Conservation (phyloP, 257 asterid genomes). For the Rehmannia glutinosa region DNA sequence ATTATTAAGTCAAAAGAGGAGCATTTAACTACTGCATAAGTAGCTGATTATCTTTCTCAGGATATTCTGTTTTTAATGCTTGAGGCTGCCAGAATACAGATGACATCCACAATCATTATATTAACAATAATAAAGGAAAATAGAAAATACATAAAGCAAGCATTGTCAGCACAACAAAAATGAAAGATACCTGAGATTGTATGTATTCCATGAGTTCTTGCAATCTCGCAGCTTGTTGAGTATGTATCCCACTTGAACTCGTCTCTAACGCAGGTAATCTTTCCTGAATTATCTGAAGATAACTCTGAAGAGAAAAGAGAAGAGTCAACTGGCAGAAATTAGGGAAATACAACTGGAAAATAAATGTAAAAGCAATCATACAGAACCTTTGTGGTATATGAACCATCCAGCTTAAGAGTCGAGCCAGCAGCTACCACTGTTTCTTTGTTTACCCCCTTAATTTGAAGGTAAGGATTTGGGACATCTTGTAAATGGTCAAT, state of each 20-base stretch:
- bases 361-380: background rate
- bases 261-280: constrained; percentile 58
- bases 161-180: background rate
- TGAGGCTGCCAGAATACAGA: background rate
- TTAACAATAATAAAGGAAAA: background rate
- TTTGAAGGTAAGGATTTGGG: constrained; percentile 84
- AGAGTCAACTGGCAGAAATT: constrained; percentile 12
- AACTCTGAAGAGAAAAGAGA: constrained; percentile 57
- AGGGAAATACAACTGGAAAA: background rate
- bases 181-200: constrained; percentile 64
- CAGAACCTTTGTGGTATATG: constrained; percentile 92
- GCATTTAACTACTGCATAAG: too few relatives aligned
- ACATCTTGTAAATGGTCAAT: constrained; percentile 95
- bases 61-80: too few relatives aligned
- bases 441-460: constrained; percentile 87
- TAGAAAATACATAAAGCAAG: too few relatives aligned
- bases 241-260: constrained; percentile 77
- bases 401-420: constrained; percentile 77
- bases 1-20: too few relatives aligned
- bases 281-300: constrained; percentile 82
- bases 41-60: too few relatives aligned
- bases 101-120: background rate
- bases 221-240: constrained; percentile 87
- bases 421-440: constrained; percentile 84
- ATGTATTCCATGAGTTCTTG: constrained; percentile 85